These are phyloP conservation scores for Pseudocohnilembus persalinus DNA, from an alignment of 169 alveolate species.

Conservation along the genomic window DNA sequence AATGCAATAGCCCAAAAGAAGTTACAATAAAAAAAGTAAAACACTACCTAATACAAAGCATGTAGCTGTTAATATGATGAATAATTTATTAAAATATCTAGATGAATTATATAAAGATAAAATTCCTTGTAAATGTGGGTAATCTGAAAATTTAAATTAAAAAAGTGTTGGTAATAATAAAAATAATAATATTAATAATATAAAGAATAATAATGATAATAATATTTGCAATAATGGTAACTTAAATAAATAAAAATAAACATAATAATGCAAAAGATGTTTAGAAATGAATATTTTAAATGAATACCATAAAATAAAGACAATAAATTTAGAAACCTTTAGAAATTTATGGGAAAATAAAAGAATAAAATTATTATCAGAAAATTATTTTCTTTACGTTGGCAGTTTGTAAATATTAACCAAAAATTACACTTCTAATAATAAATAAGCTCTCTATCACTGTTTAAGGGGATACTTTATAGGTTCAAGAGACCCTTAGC, in stretches of 20 bases:
- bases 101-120: neutral
- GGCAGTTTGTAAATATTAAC: neutral
- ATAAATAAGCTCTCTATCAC: neutral
- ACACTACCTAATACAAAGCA: neutral
- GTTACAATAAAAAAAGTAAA: too few relatives aligned
- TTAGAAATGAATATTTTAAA: neutral
- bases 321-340: neutral
- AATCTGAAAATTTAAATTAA: too few relatives aligned
- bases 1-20: neutral
- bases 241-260: neutral
- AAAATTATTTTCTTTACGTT: neutral
- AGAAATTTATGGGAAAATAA: neutral
- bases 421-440: neutral
- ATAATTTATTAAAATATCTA: too few relatives aligned
- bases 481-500: neutral
- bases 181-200: too few relatives aligned
- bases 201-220: too few relatives aligned
- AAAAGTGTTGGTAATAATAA: too few relatives aligned
- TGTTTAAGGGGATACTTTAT: neutral
- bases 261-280: neutral
- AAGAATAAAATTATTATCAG: neutral
- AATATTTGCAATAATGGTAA: neutral
- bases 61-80: neutral
- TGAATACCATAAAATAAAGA: neutral
- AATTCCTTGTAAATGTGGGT: neutral